Evolutionary conservation across 2,329 filamentous ascomycete genomes (phyloP), one percentile per base, ranked within the genome.

Genomic region (Colletotrichum sp.): DNA sequence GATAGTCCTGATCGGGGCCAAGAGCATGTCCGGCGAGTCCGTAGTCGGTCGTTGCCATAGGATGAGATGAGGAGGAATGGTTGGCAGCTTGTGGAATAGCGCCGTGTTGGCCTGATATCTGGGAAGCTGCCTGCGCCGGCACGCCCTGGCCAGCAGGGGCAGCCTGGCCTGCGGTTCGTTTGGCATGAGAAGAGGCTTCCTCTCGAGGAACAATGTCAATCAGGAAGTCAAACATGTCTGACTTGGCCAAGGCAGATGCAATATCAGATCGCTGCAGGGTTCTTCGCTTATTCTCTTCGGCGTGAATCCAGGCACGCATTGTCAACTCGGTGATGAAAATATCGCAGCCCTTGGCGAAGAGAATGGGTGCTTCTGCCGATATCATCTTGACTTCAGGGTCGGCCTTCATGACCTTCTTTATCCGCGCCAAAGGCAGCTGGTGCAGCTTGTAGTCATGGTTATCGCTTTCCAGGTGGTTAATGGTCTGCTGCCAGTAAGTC

Each of bases 341-440:
- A 83, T 99, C 97, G 86, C 97, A 99, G 49, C 96, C 97, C 86
- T 99, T 99, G 68, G 97, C 97, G 82, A 99, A 99, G 16, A 99
- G 89, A 80, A 99, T 99, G 2, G 97, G 97, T 3, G 97, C 97
- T 87, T 99, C 97, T 10, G 97, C 97, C 6, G 96, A 99, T 78
- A 99, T 99, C 97, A 99, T 99, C 89, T 99, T 99, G 64, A 99
- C 97, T 82, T 99, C 97, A 0, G 97, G 97, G 80, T 99, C 97
- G 1, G 97, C 97, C 87, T 99, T 99, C 97, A 99, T 99, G 79
- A 99, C 97, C 86, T 99, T 99, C 90, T 99, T 99, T 88, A 99
- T 99, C 71, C 97, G 94, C n/a, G 97, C 97, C 55, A 99, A 90
- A 3, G 97, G 97, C 52, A 99, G 90, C 85, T 99, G 97, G 85